These are phyloP conservation scores for Backusella morwellensis DNA, from an alignment of 192 early-diverging fungal genomes.

Conservation along the genomic window DNA sequence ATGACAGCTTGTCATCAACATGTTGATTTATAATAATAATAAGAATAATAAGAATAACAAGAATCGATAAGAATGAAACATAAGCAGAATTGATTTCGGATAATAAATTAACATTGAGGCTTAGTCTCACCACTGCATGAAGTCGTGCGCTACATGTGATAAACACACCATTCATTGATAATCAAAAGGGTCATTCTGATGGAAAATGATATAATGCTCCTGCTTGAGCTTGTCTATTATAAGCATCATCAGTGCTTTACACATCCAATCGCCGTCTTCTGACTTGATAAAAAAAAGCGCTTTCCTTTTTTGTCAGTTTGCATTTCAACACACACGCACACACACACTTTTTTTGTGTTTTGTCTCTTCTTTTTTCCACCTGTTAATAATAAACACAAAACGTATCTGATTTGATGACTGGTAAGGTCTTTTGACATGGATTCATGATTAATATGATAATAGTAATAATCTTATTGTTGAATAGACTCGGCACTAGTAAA, in stretches of 20 bases:
- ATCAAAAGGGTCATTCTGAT: neutral
- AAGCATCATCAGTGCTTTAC: neutral
- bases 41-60: neutral
- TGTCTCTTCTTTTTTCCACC: neutral
- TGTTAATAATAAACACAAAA: neutral
- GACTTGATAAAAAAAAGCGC: neutral
- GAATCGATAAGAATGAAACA: neutral
- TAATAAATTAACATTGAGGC: neutral
- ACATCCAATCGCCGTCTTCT: neutral
- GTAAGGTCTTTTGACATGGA: neutral
- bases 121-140: neutral
- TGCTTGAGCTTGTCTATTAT: too few relatives aligned
- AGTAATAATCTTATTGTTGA: too few relatives aligned
- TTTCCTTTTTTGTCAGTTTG: neutral
- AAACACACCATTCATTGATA: neutral
- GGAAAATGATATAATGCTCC: neutral
- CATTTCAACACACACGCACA: neutral
- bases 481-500: neutral
- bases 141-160: neutral
- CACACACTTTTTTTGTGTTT: too few relatives aligned
- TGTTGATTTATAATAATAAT: neutral
- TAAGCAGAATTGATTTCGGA: neutral
- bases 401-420: neutral
- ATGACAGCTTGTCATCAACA: neutral
- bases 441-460: too few relatives aligned